Percentiles rank a stretch among this genome's conserved stretches.
These are phyloP conservation scores for Citrullus colocynthis DNA, from an alignment of 306 rosid species.

Conservation along the genomic window DNA sequence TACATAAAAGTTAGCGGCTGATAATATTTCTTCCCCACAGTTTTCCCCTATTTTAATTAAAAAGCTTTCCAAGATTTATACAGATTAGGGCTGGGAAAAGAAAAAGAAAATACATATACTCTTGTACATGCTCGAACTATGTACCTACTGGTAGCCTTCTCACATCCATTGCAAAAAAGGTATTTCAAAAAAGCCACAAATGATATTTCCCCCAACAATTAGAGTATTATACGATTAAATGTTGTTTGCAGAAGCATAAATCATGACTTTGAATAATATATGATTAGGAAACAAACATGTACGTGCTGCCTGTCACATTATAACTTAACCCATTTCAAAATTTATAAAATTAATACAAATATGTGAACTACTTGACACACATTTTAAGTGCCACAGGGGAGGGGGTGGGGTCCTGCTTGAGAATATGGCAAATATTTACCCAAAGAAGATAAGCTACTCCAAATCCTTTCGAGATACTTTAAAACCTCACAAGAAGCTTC, in stretches of 20 bases:
- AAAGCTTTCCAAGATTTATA: background rate
- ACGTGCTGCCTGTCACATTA: background rate
- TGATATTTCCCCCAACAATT: background rate
- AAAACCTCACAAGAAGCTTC: slow-evolving; percentile 81
- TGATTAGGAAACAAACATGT: background rate
- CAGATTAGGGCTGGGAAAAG: background rate
- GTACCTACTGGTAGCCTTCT: background rate
- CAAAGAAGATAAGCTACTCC: slow-evolving; percentile 73
- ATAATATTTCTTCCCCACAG: background rate
- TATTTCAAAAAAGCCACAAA: background rate
- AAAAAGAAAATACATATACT: background rate
- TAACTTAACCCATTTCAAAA: background rate
- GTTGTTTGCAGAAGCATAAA: background rate
- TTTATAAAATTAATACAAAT: background rate
- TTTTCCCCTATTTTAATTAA: background rate
- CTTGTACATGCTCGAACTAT: background rate
- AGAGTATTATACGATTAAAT: background rate
- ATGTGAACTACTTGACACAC: background rate
- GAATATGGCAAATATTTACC: slow-evolving; percentile 30
- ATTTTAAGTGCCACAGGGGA: background rate
- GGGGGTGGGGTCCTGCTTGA: background rate
- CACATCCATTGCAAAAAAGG: background rate
- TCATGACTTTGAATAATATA: background rate
- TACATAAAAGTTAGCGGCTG: background rate
- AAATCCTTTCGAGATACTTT: slow-evolving; percentile 66